Conservation (phyloP, 257 asterid species). For the Primulina eburnea region DNA sequence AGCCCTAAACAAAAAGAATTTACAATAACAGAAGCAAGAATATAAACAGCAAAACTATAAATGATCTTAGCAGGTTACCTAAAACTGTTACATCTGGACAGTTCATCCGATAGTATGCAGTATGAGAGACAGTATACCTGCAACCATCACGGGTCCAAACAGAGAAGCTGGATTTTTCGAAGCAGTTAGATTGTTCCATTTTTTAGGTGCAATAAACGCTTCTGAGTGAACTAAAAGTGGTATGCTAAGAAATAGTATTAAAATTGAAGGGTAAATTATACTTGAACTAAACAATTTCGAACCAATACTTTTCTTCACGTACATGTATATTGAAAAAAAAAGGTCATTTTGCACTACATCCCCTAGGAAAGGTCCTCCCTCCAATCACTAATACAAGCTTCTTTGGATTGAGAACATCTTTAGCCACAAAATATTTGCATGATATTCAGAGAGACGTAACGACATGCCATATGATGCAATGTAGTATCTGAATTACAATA, state of each 20-base stretch:
- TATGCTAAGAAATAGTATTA: not conserved
- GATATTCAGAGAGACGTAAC: not conserved
- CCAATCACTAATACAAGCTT: not conserved
- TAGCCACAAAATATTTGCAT: constrained; percentile 8
- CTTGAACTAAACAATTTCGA: not conserved
- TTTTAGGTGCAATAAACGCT: constrained; percentile 7
- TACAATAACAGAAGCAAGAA: not conserved
- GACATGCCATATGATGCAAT: constrained; percentile 7
- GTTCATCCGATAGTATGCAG: not conserved
- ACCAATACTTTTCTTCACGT: not conserved
- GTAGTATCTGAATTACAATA: constrained; percentile 6
- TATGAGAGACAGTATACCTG: constrained; percentile 21
- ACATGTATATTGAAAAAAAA: not conserved
- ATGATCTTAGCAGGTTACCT: not conserved
- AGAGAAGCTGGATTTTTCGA: constrained; percentile 8
- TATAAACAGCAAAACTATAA: not conserved
- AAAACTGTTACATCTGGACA: constrained; percentile 17
- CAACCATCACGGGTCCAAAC: constrained; percentile 15
- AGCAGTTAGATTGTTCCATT: constrained; percentile 8
- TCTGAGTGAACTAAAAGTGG: not conserved
- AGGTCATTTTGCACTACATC: not conserved
- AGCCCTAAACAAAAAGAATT: not conserved
- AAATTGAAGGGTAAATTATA: not conserved
- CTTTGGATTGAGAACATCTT: constrained; percentile 1
- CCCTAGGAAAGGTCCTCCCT: not conserved